Evolutionary conservation across 768 basidiomycete species (phyloP), one percentile per base, ranked within the genome.

Genomic region (Crepidotus variabilis): DNA sequence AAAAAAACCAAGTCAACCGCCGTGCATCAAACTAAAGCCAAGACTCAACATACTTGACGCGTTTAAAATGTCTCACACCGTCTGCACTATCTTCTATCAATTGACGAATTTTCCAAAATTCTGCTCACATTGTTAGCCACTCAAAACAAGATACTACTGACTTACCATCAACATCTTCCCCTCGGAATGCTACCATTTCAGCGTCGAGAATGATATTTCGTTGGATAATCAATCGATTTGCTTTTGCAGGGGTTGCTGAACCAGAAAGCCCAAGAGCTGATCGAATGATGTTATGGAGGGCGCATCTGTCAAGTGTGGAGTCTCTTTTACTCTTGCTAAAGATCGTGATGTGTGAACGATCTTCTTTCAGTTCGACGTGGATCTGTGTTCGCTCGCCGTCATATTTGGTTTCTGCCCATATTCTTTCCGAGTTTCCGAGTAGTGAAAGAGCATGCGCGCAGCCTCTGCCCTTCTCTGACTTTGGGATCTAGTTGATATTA

Each of bases 371-470:
- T 64, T 86, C 76, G 21, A 94, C 81, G 65, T 98, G 94, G 23
- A 95, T 92, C 63, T 98, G 94, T 54, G 93, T 87, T n/a, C 94
- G 80, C 70, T 96, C 94, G 9, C 94, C 94, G 56, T 96, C 94
- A 67, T 95, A 95, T 69, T 98, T 98, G 0, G 86, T 94, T 72
- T 98, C 94, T 1, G 88, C 90, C 83, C 89, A 95, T 8, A 94
- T 75, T 23, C 67, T 69, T 10, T 77, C 72, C 0, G 76, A 71
- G 35, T 66, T 33, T 35, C 54, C 59, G 56, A 89, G 72, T 53
- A 73, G 68, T 45, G 72, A 57, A 47, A 90, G 69, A 16, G 84
- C 86, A 50, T 88, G 78, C 10, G 71, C 60, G 46, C 84, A 82
- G 2, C 82, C 76, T 51, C 80, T 76, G 2, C 87, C 92, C 65